Conservation (phyloP, 495 filamentous ascomycete genomes). For the Immersiella caudata region DNA sequence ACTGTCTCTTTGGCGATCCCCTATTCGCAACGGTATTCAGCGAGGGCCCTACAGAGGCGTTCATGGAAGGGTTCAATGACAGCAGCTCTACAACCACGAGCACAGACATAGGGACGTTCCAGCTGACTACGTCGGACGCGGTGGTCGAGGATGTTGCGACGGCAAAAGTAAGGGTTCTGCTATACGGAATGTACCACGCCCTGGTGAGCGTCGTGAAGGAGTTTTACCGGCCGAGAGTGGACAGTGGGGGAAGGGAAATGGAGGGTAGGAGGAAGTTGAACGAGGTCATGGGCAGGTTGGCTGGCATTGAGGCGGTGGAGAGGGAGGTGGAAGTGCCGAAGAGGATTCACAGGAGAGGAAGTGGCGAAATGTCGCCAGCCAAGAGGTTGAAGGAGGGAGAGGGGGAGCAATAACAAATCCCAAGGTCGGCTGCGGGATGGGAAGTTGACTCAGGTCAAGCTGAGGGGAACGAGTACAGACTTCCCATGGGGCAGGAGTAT, state of each 20-base stretch:
- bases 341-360: constrained; percentile 35
- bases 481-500: too few species aligned
- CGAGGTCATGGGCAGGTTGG: constrained; percentile 25
- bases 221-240: constrained; percentile 50
- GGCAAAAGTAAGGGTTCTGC: constrained; percentile 41
- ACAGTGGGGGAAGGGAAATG: constrained; percentile 50
- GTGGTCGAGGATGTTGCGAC: constrained; percentile 44
- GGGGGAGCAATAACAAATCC: neutral
- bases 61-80: constrained; percentile 41
- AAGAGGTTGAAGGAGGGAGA: constrained; percentile 32
- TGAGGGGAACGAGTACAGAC: too few species aligned
- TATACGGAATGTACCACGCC: constrained; percentile 56
- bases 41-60: constrained; percentile 50
- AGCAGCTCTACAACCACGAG: neutral
- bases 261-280: constrained; percentile 50
- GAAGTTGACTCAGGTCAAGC: too few species aligned
- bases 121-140: neutral
- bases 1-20: constrained; percentile 63
- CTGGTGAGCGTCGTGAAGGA: constrained; percentile 48
- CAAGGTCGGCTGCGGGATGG: too few species aligned
- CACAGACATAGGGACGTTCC: neutral
- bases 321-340: constrained; percentile 35
- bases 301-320: constrained; percentile 34
- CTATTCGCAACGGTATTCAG: constrained; percentile 55
- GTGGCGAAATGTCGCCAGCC: constrained; percentile 39